phyloP scores from a whole-genome alignment of 2,329 filamentous ascomycete species.

The Aspergillus viridinutans region DNA sequence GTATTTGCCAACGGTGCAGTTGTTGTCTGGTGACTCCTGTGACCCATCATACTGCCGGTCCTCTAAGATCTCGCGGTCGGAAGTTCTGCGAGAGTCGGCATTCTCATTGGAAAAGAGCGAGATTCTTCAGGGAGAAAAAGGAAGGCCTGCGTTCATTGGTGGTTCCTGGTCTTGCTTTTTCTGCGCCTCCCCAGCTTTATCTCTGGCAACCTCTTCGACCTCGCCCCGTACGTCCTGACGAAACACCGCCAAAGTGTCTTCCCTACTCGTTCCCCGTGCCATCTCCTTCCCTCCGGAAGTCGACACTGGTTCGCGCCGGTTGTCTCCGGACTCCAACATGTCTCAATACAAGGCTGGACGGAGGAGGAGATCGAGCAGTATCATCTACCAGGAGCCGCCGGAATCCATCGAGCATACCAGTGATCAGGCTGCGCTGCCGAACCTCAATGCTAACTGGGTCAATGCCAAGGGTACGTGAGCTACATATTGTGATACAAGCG shows the following conservation, averaged over 20 bases:
- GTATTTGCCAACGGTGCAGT: background rate
- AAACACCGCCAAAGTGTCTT: slow-evolving; percentile 95
- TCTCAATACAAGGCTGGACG: slow-evolving; percentile 64
- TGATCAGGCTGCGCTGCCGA: slow-evolving; percentile 90
- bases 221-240: slow-evolving; percentile 22
- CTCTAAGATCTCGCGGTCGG: slow-evolving; percentile 3
- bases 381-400: slow-evolving; percentile 95
- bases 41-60: slow-evolving; percentile 4
- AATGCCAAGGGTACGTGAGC: slow-evolving; percentile 83
- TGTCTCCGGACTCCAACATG: slow-evolving; percentile 58
- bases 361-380: slow-evolving; percentile 92
- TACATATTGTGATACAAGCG: slow-evolving; percentile 2
- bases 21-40: slow-evolving; percentile 7
- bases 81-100: background rate
- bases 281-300: slow-evolving; percentile 86
- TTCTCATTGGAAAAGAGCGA: background rate
- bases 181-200: slow-evolving; percentile 27
- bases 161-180: slow-evolving; percentile 20
- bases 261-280: slow-evolving; percentile 81
- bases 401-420: slow-evolving; percentile 97
- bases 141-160: background rate
- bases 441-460: slow-evolving; percentile 97
- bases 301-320: slow-evolving; percentile 58
- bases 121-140: background rate
- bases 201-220: slow-evolving; percentile 13